Base-by-base conservation (phyloP, 176 grass and related monocot species). In the Zoysia pacifica region DNA sequence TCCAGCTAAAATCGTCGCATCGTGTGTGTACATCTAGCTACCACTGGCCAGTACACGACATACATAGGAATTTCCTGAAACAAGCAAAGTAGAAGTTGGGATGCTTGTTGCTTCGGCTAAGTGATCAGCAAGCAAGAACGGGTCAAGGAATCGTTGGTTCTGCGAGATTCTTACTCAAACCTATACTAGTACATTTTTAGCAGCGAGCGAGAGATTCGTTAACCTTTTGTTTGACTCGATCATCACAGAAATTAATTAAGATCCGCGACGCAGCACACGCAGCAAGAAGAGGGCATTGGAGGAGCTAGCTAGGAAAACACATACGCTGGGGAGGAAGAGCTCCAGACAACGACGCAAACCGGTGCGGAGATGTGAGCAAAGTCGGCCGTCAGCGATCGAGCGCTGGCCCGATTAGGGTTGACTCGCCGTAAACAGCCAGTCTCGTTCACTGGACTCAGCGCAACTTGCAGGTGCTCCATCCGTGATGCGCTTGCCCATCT, bases 21-120 rank as follows among this genome's bases (percentile, higher is more conserved):
- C 28, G 28, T 28, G 28, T 28, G 28, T 36, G 9, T 28, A 43
- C 14, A 41, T 15, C 18, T 46, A 46, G 51, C 51, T 56, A 19
- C 64, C 52, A 55, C 19, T 36, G 11, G 20, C 59, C 59, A 11
- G 40, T 28, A 5, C 1, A 1, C 2, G 28, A 37, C 7, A 35
- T 37, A 37, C 14, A 39, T 40, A 60, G 15, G 4, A 11, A 61
- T 14, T 35, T 14, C 44, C 10, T 12, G 28, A 28, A 28, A 11
- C 49, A 64, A 9, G 55, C 47, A 62, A 74, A 79, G 75, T 61
- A 74, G 79, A 62, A 61, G 62, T 14, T 39, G 47, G 48, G 63
- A 74, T 69, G 80, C 76, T 41, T 67, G 38, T 44, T 79, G 76
- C 53, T 67, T 37, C 49, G 76, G 76, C 18, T 53, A 65, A 7